Evolutionary conservation across 805 yeast genomes (phyloP), one percentile per base, ranked within the genome.

Genomic region (Cyberlindnera nakhonratchasimensis): DNA sequence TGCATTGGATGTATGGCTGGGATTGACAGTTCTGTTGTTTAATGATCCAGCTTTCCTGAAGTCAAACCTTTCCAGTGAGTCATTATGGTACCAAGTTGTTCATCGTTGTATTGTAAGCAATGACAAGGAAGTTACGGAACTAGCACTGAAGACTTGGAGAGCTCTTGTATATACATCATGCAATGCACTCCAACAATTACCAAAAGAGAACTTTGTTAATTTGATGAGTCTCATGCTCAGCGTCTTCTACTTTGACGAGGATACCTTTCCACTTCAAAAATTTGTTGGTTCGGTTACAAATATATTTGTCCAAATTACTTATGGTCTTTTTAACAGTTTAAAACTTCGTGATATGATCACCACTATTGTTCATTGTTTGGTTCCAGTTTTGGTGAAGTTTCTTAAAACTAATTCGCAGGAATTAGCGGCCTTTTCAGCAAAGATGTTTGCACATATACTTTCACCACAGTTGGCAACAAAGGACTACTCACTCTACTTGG

Each of bases 1-100:
- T 0, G 49, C 48, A 4, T 23, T 52, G 41, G 59, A 55, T 23
- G 28, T 48, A 8, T 58, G 62, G 62, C 7, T 58, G 11, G 49
- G 46, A 3, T 7, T 57, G 11, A 51, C 60, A 0, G 34, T 58
- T 13, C 25, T 52, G 10, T 24, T 21, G n/a, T 52, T 37, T 14
- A 40, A 35, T 13, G 47, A 49, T 21, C 19, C 51, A 3, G 13
- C 18, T 12, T 19, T 35, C 17, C 18, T 45, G 32, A 24, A 24
- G 40, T 10, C 24, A 11, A n/a, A 6, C 5, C 16, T 23, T 28
- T 5, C 35, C 37, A 2, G 16, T 12, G 33, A 34, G 7, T 34
- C 45, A 12, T 13, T n/a, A 5, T 48, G 45, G 52, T 47, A 29
- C 18, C 20, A 22, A 12, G 36, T 46, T 16, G 26, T 34, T 8